Conservation (phyloP, 2,329 filamentous ascomycete species). For the Xylaria polymorpha region DNA sequence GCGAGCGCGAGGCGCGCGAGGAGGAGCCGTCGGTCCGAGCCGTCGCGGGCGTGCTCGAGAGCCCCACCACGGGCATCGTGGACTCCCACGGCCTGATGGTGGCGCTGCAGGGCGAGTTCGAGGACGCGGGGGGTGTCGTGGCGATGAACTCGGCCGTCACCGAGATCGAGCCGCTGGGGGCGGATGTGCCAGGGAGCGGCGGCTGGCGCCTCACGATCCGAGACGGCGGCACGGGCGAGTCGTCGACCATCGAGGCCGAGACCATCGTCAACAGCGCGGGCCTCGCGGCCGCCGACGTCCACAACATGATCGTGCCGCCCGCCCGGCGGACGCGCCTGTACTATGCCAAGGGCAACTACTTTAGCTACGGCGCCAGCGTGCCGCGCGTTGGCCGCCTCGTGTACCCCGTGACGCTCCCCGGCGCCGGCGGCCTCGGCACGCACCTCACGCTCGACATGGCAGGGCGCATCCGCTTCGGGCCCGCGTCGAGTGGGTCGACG, state of each 20-base stretch:
- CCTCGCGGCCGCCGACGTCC: slow-evolving; percentile 72
- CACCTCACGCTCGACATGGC: slow-evolving; percentile 91
- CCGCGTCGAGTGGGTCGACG: slow-evolving; percentile 90
- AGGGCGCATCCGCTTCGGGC: slow-evolving; percentile 88
- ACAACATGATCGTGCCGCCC: slow-evolving; percentile 78
- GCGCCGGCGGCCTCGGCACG: slow-evolving; percentile 86
- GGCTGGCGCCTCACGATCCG: slow-evolving; percentile 77
- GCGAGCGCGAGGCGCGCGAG: slow-evolving; percentile 67
- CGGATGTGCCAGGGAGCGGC: slow-evolving; percentile 55
- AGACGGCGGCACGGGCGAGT: slow-evolving; percentile 60
- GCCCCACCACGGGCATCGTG: slow-evolving; percentile 87
- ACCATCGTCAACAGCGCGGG: slow-evolving; percentile 89
- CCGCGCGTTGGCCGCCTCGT: slow-evolving; percentile 79
- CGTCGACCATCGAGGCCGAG: slow-evolving; percentile 73
- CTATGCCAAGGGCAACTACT: slow-evolving; percentile 97
- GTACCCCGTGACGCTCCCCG: slow-evolving; percentile 87
- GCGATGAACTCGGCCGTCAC: slow-evolving; percentile 77
- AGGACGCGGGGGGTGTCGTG: slow-evolving; percentile 78
- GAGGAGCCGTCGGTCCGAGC: slow-evolving; percentile 83
- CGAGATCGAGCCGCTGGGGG: slow-evolving; percentile 62
- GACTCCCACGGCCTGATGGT: slow-evolving; percentile 89
- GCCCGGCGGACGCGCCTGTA: slow-evolving; percentile 69
- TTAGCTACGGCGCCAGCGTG: slow-evolving; percentile 76
- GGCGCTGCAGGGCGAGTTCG: slow-evolving; percentile 79
- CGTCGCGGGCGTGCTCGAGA: slow-evolving; percentile 80